phyloP scores from a whole-genome alignment of 2,329 filamentous ascomycete species.

The Didymella pomorum region DNA sequence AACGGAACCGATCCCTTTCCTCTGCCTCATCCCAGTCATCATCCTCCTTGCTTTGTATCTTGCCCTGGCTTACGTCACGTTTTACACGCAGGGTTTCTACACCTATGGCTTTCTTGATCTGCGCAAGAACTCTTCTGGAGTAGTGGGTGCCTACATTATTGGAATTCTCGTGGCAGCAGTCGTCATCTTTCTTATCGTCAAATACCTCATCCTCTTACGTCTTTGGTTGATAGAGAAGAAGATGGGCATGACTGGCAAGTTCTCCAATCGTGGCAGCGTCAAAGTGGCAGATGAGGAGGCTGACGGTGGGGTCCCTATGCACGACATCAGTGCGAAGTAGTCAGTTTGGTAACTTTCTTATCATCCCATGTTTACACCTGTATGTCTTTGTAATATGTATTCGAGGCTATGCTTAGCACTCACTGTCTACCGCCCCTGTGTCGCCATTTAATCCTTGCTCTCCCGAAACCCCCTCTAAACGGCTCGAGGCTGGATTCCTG shows the following conservation, averaged over 20 bases:
- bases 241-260: conserved; percentile 52
- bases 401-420: background rate
- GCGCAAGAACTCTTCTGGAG: conserved; percentile 56
- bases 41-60: conserved; percentile 77
- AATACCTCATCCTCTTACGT: conserved; percentile 50
- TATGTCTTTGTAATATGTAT: conserved; percentile 15
- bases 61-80: conserved; percentile 75
- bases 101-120: conserved; percentile 79
- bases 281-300: conserved; percentile 23
- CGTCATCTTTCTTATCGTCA: conserved; percentile 54
- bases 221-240: conserved; percentile 56
- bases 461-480: conserved; percentile 2
- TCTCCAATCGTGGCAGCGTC: conserved; percentile 24
- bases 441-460: conserved; percentile 1
- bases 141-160: conserved; percentile 71
- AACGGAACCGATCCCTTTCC: conserved; percentile 67
- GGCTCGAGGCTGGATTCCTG: conserved; percentile 8
- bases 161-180: conserved; percentile 52
- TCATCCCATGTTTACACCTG: background rate
- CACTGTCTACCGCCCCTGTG: background rate
- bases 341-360: background rate
- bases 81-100: conserved; percentile 75
- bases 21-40: conserved; percentile 73
- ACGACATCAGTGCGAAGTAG: conserved; percentile 31
- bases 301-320: conserved; percentile 32